These are phyloP conservation scores for Colletotrichum kahawae DNA, from an alignment of 2,329 filamentous ascomycete species.

Conservation along the genomic window DNA sequence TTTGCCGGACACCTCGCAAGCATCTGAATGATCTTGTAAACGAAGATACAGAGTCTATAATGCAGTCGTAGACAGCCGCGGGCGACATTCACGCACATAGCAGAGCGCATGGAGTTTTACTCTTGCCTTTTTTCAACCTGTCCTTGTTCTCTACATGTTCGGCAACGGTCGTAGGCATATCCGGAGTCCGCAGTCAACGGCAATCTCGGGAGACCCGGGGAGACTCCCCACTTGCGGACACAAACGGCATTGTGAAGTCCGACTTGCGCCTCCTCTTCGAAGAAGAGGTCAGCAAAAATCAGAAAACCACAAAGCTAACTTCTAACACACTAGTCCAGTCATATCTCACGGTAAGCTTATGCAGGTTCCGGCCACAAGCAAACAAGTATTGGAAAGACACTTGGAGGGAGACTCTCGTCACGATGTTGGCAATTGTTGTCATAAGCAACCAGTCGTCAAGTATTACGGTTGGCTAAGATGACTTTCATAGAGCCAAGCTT, in stretches of 20 bases:
- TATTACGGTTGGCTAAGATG: not conserved
- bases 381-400: not conserved
- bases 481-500: not conserved
- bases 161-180: not conserved
- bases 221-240: not conserved
- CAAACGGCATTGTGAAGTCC: not conserved
- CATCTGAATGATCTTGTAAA: not conserved
- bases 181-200: fast-evolving
- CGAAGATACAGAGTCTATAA: not conserved
- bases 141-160: not conserved
- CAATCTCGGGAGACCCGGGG: not conserved
- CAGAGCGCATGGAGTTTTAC: not conserved
- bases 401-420: not conserved
- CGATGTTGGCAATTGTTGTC: not conserved
- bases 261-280: not conserved
- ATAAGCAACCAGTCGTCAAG: not conserved
- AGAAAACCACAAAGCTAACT: not conserved
- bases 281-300: not conserved
- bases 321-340: fast-evolving
- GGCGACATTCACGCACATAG: fast-evolving
- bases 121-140: not conserved
- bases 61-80: too few species aligned
- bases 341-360: not conserved
- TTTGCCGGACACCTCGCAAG: not conserved
- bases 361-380: not conserved